Percentiles rank a stretch among this genome's conserved stretches.
phyloP scores from a whole-genome alignment of 2,329 filamentous ascomycete species.

The Fusarium heterosporum region DNA sequence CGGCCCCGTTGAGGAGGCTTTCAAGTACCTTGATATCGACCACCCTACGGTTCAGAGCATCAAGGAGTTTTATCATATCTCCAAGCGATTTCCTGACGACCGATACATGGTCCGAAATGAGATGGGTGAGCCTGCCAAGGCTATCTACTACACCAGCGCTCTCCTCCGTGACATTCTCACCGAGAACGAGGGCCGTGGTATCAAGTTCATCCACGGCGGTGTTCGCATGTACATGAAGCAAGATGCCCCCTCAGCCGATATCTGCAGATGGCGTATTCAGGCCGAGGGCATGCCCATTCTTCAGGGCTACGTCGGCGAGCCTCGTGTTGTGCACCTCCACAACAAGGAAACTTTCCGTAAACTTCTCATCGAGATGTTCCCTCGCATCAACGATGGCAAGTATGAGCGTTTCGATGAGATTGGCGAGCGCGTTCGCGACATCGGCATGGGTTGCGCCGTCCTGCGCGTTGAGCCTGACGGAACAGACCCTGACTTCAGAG shows the following conservation, averaged over 20 bases:
- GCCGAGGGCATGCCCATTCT: constrained; percentile 92
- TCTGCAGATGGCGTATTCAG: constrained; percentile 96
- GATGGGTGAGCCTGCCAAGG: constrained; percentile 86
- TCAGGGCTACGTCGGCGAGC: constrained; percentile 86
- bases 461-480: constrained; percentile 83
- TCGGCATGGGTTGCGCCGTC: constrained; percentile 92
- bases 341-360: constrained; percentile 83
- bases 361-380: constrained; percentile 96
- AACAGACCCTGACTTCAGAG: constrained; percentile 68
- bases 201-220: constrained; percentile 96
- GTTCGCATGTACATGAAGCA: constrained; percentile 99
- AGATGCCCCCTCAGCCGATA: constrained; percentile 85
- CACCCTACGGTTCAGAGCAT: constrained; percentile 84
- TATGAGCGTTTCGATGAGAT: constrained; percentile 88
- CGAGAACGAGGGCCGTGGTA: constrained; percentile 87
- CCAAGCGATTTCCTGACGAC: constrained; percentile 84
- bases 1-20: constrained; percentile 84
- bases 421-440: constrained; percentile 80
- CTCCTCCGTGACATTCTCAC: constrained; percentile 87
- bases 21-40: constrained; percentile 84
- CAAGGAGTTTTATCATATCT: constrained; percentile 86
- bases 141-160: constrained; percentile 93
- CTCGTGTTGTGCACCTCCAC: constrained; percentile 78
- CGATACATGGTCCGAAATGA: constrained; percentile 98
- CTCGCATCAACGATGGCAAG: constrained; percentile 80